Evolutionary conservation across 2,329 filamentous ascomycete species (phyloP).

Genomic region (Fusarium protoensiforme): DNA sequence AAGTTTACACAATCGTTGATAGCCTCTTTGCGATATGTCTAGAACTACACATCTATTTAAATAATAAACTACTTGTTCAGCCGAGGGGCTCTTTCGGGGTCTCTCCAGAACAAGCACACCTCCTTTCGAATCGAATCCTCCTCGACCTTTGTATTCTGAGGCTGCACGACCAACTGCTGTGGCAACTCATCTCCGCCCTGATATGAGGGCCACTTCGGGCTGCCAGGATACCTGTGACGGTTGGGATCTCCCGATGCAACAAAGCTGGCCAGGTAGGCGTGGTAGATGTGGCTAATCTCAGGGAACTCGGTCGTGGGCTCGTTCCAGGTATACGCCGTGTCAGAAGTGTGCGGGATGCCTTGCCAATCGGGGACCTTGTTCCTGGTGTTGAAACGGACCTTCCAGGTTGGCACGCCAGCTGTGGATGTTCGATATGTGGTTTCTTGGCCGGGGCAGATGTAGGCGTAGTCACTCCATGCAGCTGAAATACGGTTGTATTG

Average conservation of each 20-base stretch:
- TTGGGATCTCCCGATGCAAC: constrained; percentile 51
- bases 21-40: neutral
- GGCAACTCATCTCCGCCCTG: constrained; percentile 6
- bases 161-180: constrained; percentile 48
- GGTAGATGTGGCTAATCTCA: constrained; percentile 50
- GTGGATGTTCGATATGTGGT: constrained; percentile 52
- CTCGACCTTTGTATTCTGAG: constrained; percentile 46
- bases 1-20: neutral
- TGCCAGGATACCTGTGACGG: constrained; percentile 30
- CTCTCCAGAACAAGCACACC: constrained; percentile 51
- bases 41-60: neutral
- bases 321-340: constrained; percentile 51
- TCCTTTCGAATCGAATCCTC: constrained; percentile 47
- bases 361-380: constrained; percentile 48
- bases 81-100: constrained; percentile 46
- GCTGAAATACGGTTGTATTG: constrained; percentile 58
- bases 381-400: constrained; percentile 52
- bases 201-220: constrained; percentile 32
- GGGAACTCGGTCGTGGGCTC: constrained; percentile 49
- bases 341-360: constrained; percentile 52
- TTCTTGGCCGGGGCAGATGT: constrained; percentile 57
- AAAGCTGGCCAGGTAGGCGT: constrained; percentile 52
- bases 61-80: constrained; percentile 46
- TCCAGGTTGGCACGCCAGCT: constrained; percentile 50
- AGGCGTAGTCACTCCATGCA: constrained; percentile 57